Conservation (phyloP, 1,139 yeast genomes). For the Debaryomycetaceae sp. region DNA sequence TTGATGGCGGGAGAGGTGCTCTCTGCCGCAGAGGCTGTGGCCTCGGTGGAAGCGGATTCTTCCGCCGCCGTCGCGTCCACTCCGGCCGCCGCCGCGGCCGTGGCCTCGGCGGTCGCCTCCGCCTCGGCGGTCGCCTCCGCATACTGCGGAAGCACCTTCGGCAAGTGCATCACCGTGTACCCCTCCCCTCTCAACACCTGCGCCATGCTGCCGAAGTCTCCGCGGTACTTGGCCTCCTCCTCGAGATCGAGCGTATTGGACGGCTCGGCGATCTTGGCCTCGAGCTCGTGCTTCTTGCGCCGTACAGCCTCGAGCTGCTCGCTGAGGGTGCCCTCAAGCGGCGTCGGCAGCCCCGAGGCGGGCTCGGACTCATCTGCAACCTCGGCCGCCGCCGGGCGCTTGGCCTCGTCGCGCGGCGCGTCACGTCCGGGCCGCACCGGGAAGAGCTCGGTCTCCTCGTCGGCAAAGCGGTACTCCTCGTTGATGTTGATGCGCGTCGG, state of each 20-base stretch:
- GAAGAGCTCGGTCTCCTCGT: constrained; percentile 40
- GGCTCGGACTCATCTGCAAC: constrained; percentile 3
- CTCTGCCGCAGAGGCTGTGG: constrained; percentile 2
- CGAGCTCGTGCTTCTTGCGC: constrained; percentile 25
- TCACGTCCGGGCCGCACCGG: constrained; percentile 40
- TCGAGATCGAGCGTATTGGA: constrained; percentile 27
- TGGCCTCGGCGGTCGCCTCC: constrained; percentile 12
- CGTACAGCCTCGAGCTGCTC: constrained; percentile 2
- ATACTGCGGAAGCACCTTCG: constrained; percentile 61
- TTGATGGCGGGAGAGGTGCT: constrained; percentile 1
- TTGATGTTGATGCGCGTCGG: constrained; percentile 58
- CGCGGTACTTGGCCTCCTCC: constrained; percentile 26
- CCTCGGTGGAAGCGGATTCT: background rate
- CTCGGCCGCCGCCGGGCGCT: too few species aligned
- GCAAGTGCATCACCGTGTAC: constrained; percentile 65
- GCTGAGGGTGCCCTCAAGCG: constrained; percentile 2
- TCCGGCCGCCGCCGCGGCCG: constrained; percentile 10
- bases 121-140: constrained; percentile 16
- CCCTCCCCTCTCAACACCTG: constrained; percentile 13
- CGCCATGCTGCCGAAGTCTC: constrained; percentile 22
- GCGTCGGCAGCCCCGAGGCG: constrained; percentile 4
- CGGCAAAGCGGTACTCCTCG: constrained; percentile 48
- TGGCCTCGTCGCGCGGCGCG: constrained; percentile 2
- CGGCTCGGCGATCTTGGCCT: constrained; percentile 26
- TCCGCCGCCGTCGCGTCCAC: background rate